Evolutionary conservation across 148 eudicot species (phyloP), one percentile per base, ranked within the genome.

Genomic region (Linanthus parryae): DNA sequence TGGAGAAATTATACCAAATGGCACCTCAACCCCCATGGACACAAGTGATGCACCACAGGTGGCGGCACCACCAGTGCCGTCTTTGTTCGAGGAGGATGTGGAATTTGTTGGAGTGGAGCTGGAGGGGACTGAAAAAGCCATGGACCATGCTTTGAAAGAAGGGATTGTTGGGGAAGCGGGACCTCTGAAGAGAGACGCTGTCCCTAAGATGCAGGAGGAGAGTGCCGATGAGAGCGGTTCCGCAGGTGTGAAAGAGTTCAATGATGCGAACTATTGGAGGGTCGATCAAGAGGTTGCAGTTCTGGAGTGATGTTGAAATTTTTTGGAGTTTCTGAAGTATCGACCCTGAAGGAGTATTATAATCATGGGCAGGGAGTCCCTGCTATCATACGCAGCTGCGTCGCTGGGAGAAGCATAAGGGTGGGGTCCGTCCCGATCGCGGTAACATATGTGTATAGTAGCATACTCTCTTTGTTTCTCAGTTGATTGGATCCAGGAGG

Each of bases 151-250:
- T 61, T 52, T 91, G 37, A 86, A 91, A 64, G 98, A 91, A 72
- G 97, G 98, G 12, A 91, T 83, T 61, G 98, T 91, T 19, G 98
- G 98, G 27, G 98, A 91, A 79, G 97, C 97, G 0, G 95, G 94
- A 23, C 89, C 95, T 3, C 45, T 91, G 68, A 91, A 83, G 71
- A 79, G 77, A 65, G 74, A 52, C 46, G 48, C 41, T 15, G 24
- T 53, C 5, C 66, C 72, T 3, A 77, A 70, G 62, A 51, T 59
- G 43, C 46, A 62, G 2, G 88, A 73, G 63, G 72, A 68, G 42
- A 85, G 85, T 43, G 70, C 35, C 15, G 54, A 50, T 5, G 88
- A 71, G 19, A 87, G 77, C 16, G 60, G 58, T 50, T 72, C 68
- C 33, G 66, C 77, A 9, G 95, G 79, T 34, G 62, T 74, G 52